Conservation (phyloP, 2,329 filamentous ascomycete species). For the Trichoderma aggressivum region DNA sequence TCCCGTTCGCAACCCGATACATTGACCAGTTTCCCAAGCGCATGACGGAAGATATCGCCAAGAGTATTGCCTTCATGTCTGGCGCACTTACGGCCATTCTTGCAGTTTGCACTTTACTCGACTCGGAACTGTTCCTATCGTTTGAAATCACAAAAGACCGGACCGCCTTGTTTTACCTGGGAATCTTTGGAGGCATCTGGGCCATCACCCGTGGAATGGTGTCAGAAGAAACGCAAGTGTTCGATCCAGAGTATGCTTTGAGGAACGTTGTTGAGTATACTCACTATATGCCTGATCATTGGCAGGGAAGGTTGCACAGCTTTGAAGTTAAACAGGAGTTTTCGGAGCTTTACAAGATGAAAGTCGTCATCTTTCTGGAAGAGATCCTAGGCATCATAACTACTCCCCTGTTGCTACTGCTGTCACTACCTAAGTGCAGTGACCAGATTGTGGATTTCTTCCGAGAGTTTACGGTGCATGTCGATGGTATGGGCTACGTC, state of each 20-base stretch:
- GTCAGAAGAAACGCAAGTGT: conserved; percentile 82
- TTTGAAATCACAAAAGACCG: conserved; percentile 90
- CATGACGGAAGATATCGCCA: conserved; percentile 80
- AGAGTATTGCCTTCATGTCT: conserved; percentile 82
- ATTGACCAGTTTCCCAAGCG: conserved; percentile 95
- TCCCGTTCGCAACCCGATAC: conserved; percentile 87
- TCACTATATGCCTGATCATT: conserved; percentile 85
- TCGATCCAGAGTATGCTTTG: conserved; percentile 87
- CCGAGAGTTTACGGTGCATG: conserved; percentile 93
- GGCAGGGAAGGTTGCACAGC: conserved; percentile 86
- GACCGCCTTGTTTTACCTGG: conserved; percentile 87
- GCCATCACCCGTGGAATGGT: conserved; percentile 78
- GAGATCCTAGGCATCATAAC: conserved; percentile 90
- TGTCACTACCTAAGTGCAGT: conserved; percentile 80
- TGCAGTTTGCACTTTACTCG: conserved; percentile 77
- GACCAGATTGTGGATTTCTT: conserved; percentile 97
- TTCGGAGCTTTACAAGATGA: conserved; percentile 84
- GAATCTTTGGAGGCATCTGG: conserved; percentile 78
- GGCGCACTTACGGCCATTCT: conserved; percentile 85
- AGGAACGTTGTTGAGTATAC: conserved; percentile 88
- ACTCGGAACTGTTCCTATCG: conserved; percentile 83
- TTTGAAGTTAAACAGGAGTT: conserved; percentile 93
- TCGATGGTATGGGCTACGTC: conserved; percentile 92
- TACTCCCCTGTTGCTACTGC: conserved; percentile 83
- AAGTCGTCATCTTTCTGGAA: conserved; percentile 85